phyloP scores from a whole-genome alignment of 768 basidiomycete species.

The Porphyrellus cyaneotinctus region DNA sequence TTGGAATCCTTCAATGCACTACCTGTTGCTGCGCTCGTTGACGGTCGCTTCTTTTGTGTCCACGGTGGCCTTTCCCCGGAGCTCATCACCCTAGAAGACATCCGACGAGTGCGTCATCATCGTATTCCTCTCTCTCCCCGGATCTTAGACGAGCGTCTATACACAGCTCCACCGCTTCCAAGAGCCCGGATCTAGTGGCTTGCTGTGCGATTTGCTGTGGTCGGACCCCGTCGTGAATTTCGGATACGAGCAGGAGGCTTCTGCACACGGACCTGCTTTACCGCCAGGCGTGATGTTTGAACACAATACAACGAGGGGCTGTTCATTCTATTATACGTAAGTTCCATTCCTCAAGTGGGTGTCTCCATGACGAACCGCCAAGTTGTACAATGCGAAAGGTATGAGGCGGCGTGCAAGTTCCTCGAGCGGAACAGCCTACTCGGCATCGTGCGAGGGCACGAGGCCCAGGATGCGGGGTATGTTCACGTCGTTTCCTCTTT shows the following conservation, averaged over 20 bases:
- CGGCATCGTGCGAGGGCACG: slow-evolving; percentile 93
- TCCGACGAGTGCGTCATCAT: slow-evolving; percentile 48
- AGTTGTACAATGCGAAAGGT: slow-evolving; percentile 38
- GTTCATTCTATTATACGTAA: slow-evolving; percentile 90
- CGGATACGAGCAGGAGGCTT: slow-evolving; percentile 69
- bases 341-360: slow-evolving; percentile 26
- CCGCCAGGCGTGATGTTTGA: slow-evolving; percentile 58
- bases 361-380: background rate
- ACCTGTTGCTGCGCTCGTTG: slow-evolving; percentile 88
- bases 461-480: slow-evolving; percentile 95
- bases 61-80: slow-evolving; percentile 95
- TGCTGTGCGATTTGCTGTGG: slow-evolving; percentile 95
- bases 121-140: background rate
- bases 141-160: background rate
- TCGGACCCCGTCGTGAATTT: slow-evolving; percentile 89
- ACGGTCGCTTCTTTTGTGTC: slow-evolving; percentile 94
- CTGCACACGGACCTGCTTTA: slow-evolving; percentile 48
- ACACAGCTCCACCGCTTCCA: slow-evolving; percentile 82
- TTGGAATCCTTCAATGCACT: slow-evolving; percentile 86
- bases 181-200: slow-evolving; percentile 88
- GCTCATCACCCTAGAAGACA: slow-evolving; percentile 72
- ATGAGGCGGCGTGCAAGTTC: slow-evolving; percentile 93
- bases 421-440: slow-evolving; percentile 87
- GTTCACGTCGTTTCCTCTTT: slow-evolving; percentile 17
- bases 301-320: slow-evolving; percentile 85